Percentiles rank a stretch among this genome's conserved stretches.
Evolutionary conservation across 2,329 filamentous ascomycete species (phyloP).

Genomic region (Fusarium paranaense): DNA sequence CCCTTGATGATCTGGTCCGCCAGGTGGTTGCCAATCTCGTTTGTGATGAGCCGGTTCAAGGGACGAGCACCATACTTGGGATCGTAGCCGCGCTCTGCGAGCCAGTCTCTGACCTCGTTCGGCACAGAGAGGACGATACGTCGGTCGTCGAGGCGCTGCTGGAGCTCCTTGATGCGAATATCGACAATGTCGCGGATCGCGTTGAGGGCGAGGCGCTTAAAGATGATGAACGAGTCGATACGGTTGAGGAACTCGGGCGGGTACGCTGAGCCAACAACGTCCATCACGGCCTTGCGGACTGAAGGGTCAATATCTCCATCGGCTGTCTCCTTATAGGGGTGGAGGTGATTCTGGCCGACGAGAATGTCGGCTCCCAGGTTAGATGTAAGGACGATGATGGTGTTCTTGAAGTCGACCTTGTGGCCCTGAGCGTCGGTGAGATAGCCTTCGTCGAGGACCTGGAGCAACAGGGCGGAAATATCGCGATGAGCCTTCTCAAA

Average conservation of each 20-base stretch:
- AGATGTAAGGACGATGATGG: constrained; percentile 94
- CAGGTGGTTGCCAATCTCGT: constrained; percentile 87
- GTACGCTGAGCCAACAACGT: constrained; percentile 80
- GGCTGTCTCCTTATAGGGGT: constrained; percentile 71
- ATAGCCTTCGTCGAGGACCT: constrained; percentile 96
- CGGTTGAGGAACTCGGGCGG: constrained; percentile 96
- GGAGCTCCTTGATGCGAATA: constrained; percentile 87
- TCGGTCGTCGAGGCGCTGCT: constrained; percentile 84
- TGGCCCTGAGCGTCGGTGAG: constrained; percentile 95
- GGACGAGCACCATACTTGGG: constrained; percentile 91
- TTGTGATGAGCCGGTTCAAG: constrained; percentile 89
- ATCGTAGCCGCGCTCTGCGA: constrained; percentile 90
- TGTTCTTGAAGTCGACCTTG: constrained; percentile 96
- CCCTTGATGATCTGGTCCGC: constrained; percentile 94
- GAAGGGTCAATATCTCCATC: constrained; percentile 78
- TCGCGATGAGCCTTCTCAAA: constrained; percentile 98
- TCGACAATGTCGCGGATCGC: constrained; percentile 94
- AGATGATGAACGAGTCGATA: constrained; percentile 96
- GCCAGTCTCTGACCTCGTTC: constrained; percentile 82
- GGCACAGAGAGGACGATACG: constrained; percentile 82
- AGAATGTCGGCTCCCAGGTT: constrained; percentile 95
- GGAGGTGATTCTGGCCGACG: constrained; percentile 76
- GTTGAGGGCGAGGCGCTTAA: constrained; percentile 82
- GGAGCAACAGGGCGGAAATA: constrained; percentile 89
- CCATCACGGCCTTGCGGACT: constrained; percentile 85